A percentile compares a stretch with the other conserved stretches of the same genome.
Evolutionary conservation across 2,329 filamentous ascomycete genomes (phyloP).

Genomic region (Pseudovirgaria hyperparasitica): DNA sequence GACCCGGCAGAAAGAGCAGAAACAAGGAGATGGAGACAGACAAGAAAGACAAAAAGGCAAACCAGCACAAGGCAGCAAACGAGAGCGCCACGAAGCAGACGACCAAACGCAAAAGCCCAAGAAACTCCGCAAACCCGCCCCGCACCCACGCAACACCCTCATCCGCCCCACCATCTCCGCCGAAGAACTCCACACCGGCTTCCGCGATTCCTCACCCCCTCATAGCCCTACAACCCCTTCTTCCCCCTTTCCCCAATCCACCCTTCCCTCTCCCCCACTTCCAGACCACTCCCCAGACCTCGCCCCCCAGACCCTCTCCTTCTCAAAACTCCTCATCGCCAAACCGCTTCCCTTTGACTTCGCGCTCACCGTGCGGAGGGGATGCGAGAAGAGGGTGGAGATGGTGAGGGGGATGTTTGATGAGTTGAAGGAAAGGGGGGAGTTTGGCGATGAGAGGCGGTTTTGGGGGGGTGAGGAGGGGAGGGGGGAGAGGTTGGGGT

Average conservation of each 20-base stretch:
- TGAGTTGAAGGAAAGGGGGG: conserved; percentile 23
- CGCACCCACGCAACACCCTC: conserved; percentile 6
- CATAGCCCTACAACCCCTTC: too few species aligned
- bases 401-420: conserved; percentile 21
- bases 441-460: conserved; percentile 21
- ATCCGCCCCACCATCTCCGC: conserved; percentile 18
- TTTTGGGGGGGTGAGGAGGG: conserved; percentile 28
- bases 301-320: conserved; percentile 32
- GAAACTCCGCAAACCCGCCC: conserved; percentile 1
- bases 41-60: conserved; percentile 2
- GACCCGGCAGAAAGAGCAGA: conserved; percentile 7
- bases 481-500: conserved; percentile 17
- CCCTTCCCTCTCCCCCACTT: too few species aligned
- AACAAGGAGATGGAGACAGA: conserved; percentile 4
- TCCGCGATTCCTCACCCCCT: too few species aligned
- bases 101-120: background rate
- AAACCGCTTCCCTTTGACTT: conserved; percentile 34
- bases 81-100: background rate
- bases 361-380: conserved; percentile 21
- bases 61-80: background rate
- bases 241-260: too few species aligned
- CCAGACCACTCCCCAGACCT: too few species aligned
- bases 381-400: conserved; percentile 14
- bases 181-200: conserved; percentile 23
- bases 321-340: conserved; percentile 31